Evolutionary conservation across 306 rosid genomes (phyloP), one percentile per base, ranked within the genome.

Genomic region (Parietaria judaica): DNA sequence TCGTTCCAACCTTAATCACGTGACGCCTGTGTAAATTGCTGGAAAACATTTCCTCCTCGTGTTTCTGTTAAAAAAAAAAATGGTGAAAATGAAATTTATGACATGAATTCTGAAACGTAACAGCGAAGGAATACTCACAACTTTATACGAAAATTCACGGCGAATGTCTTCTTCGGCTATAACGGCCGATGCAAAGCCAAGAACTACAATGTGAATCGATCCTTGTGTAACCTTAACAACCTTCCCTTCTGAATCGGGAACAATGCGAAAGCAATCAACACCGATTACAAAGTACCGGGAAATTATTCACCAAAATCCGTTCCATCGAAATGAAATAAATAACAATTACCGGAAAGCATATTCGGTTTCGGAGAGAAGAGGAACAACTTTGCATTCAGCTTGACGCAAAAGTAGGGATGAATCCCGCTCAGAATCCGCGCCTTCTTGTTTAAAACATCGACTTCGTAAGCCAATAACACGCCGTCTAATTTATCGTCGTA

Each of bases 281-380:
- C 17, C 2, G 17, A 7, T 36, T 69, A 58, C 60, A 61, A 17
- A 55, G 14, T 51, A 36, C 31, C 31, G 31, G 31, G 31, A 23
- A 23, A 23, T 23, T 23, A 23, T 23, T 23, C 31, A 23, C 31
- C 31, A 23, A 23, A 23, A 0, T 23, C 31, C 31, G 31, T 23
- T 23, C 31, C 31, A 23, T 23, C 9, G 45, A 44, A 16, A 53
- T 14, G 48, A 23, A 23, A 23, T 23, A 23, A 23, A 23, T 23
- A 23, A 23, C 31, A 17, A 73, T 35, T 75, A 88, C 96, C 99
- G 84, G 88, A 66, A 64, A 84, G 85, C 99, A 78, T 86, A 70
- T 88, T 56, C n/a, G 94, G 95, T 68, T 82, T 84, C 5, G 96
- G 94, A 58, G 89, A 84, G 72, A 84, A 88, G 45, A 86, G 88